phyloP scores from a whole-genome alignment of 2,329 filamentous ascomycete genomes.

The Pestalotiopsis sp. region DNA sequence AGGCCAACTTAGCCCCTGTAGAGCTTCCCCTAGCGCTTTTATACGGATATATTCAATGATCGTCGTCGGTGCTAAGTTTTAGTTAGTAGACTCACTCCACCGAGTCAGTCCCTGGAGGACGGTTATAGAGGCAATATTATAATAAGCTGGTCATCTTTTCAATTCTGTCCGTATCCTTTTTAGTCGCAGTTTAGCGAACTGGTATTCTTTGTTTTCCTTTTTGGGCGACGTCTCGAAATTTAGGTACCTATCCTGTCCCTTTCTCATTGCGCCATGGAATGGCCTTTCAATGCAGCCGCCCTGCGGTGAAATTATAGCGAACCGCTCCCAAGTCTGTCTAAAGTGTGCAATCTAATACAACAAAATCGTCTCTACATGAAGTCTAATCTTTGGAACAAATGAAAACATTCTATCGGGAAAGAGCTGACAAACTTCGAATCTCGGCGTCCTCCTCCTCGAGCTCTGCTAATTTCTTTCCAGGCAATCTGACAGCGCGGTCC shows the following conservation, averaged over 20 bases:
- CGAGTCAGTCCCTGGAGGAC: too few relatives aligned
- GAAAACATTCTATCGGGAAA: not conserved
- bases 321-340: conserved; percentile 1
- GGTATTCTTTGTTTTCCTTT: too few relatives aligned
- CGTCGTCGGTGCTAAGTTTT: not conserved
- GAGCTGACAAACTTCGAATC: conserved; percentile 6
- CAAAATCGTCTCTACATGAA: not conserved
- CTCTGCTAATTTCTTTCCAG: conserved; percentile 10
- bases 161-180: too few relatives aligned
- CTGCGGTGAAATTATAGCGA: not conserved
- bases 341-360: not conserved
- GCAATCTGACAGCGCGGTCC: conserved; percentile 13
- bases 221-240: too few relatives aligned
- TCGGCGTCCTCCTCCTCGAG: conserved; percentile 15
- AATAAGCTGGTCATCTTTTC: too few relatives aligned
- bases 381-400: not conserved
- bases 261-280: not conserved
- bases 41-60: not conserved
- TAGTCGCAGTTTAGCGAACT: too few relatives aligned
- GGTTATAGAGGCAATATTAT: too few relatives aligned
- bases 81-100: too few relatives aligned
- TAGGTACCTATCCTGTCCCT: too few relatives aligned
- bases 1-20: not conserved
- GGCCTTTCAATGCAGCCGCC: not conserved
- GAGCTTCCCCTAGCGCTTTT: not conserved